A percentile compares a stretch with the other conserved stretches of the same genome.
These are phyloP conservation scores for Apiotrichum gracile DNA, from an alignment of 1,284 basidiomycete species.

Conservation along the genomic window DNA sequence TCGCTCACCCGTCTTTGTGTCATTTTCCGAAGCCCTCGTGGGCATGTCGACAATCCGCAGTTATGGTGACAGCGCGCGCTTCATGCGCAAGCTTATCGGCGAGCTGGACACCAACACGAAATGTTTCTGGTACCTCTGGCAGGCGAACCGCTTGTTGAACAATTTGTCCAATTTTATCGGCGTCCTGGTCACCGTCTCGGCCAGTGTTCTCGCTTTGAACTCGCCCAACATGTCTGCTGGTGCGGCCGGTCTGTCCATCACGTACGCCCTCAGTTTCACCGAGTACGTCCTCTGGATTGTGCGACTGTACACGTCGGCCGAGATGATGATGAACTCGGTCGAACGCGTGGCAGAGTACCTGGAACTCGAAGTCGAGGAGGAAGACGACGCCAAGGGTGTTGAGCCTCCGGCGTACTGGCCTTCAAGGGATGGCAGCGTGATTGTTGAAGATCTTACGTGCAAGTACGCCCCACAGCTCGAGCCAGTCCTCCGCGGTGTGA, in stretches of 20 bases:
- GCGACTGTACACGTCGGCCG: slow-evolving; percentile 48
- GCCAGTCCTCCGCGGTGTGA: slow-evolving; percentile 50
- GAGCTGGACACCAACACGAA: slow-evolving; percentile 50
- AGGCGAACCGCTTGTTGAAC: slow-evolving; percentile 49
- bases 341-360: slow-evolving; percentile 52
- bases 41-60: slow-evolving; percentile 53
- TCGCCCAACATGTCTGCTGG: slow-evolving; percentile 44
- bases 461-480: slow-evolving; percentile 51
- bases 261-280: slow-evolving; percentile 47
- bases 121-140: slow-evolving; percentile 47
- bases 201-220: slow-evolving; percentile 47
- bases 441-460: slow-evolving; percentile 48
- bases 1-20: slow-evolving; percentile 55
- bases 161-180: slow-evolving; percentile 49
- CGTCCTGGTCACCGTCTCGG: slow-evolving; percentile 48
- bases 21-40: slow-evolving; percentile 48
- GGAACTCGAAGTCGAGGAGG: slow-evolving; percentile 50
- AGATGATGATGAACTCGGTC: slow-evolving; percentile 48
- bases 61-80: slow-evolving; percentile 51
- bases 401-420: slow-evolving; percentile 53
- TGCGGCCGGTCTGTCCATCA: slow-evolving; percentile 38
- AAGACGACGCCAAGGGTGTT: slow-evolving; percentile 39
- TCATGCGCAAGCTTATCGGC: slow-evolving; percentile 47
- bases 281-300: slow-evolving; percentile 51
- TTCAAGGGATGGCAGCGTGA: slow-evolving; percentile 43